These are phyloP conservation scores for Geotrichum reessii DNA, from an alignment of 1,139 yeast species.

Conservation along the genomic window DNA sequence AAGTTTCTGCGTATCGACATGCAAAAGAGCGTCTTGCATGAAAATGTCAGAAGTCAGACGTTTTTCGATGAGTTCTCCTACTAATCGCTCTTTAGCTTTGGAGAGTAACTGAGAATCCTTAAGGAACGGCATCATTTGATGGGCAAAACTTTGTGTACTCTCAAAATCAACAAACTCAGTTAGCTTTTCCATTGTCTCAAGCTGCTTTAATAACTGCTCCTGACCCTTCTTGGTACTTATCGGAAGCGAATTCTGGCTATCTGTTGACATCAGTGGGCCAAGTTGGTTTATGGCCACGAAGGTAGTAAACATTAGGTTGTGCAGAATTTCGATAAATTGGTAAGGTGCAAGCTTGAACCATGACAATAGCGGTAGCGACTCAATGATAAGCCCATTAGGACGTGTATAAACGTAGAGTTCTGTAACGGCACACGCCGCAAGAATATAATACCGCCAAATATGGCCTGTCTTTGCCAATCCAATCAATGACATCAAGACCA, in stretches of 20 bases:
- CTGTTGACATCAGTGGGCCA: slow-evolving; percentile 17
- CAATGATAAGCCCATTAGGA: slow-evolving; percentile 17
- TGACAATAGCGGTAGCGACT: slow-evolving; percentile 17
- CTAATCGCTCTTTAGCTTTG: slow-evolving; percentile 5
- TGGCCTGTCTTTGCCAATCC: slow-evolving; percentile 25
- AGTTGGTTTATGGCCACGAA: slow-evolving; percentile 19
- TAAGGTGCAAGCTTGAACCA: slow-evolving; percentile 22
- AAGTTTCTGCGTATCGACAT: slow-evolving; percentile 3
- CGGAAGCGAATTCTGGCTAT: slow-evolving; percentile 1
- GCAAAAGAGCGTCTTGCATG: slow-evolving; percentile 16
- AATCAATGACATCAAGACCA: slow-evolving; percentile 23
- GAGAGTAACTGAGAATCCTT: slow-evolving; percentile 1
- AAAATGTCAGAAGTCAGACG: slow-evolving; percentile 12
- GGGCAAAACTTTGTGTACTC: slow-evolving; percentile 13
- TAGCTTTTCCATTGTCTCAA: slow-evolving; percentile 14
- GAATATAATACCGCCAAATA: slow-evolving; percentile 28
- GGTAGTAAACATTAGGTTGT: slow-evolving; percentile 19
- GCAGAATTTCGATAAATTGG: slow-evolving; percentile 23
- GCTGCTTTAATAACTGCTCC: slow-evolving; percentile 10
- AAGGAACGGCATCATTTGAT: slow-evolving; percentile 15
- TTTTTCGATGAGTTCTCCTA: slow-evolving; percentile 14
- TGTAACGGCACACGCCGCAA: slow-evolving; percentile 21
- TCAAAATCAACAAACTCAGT: slow-evolving; percentile 12
- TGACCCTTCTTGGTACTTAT: slow-evolving; percentile 13
- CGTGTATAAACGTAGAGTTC: slow-evolving; percentile 27